Percentiles rank a stretch among this genome's conserved stretches.
Evolutionary conservation across 2,329 filamentous ascomycete species (phyloP).

Genomic region (Bipolaris oryzae): DNA sequence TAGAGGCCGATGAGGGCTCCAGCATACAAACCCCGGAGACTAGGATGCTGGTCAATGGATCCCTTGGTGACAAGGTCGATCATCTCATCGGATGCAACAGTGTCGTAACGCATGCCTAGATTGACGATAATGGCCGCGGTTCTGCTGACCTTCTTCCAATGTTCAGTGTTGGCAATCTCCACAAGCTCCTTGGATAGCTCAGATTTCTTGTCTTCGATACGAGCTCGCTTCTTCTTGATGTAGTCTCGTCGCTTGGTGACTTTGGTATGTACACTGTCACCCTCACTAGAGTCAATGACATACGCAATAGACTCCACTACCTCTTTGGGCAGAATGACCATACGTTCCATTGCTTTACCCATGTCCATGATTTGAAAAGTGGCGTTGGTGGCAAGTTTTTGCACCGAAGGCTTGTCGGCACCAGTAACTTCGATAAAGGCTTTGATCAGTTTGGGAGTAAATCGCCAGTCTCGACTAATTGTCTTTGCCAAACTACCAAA

Average conservation of each 20-base stretch:
- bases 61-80: constrained; percentile 82
- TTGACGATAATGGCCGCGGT: constrained; percentile 91
- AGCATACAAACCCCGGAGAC: constrained; percentile 79
- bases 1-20: constrained; percentile 78
- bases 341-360: constrained; percentile 83
- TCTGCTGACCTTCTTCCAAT: constrained; percentile 94
- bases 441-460: constrained; percentile 85
- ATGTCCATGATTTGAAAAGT: constrained; percentile 90
- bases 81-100: constrained; percentile 79
- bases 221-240: constrained; percentile 74
- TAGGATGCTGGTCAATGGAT: constrained; percentile 88
- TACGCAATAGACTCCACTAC: constrained; percentile 69
- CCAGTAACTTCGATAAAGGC: constrained; percentile 88
- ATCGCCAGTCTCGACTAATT: constrained; percentile 90
- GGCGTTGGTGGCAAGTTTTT: constrained; percentile 81
- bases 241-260: constrained; percentile 73
- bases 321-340: constrained; percentile 78
- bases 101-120: constrained; percentile 88
- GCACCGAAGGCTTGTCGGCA: constrained; percentile 93
- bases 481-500: constrained; percentile 90
- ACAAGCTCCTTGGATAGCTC: constrained; percentile 81
- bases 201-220: constrained; percentile 84
- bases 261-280: constrained; percentile 63
- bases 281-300: constrained; percentile 41
- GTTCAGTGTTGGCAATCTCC: constrained; percentile 74